Conservation (phyloP, 2,329 filamentous ascomycete species). For the Claviceps fusiformis region DNA sequence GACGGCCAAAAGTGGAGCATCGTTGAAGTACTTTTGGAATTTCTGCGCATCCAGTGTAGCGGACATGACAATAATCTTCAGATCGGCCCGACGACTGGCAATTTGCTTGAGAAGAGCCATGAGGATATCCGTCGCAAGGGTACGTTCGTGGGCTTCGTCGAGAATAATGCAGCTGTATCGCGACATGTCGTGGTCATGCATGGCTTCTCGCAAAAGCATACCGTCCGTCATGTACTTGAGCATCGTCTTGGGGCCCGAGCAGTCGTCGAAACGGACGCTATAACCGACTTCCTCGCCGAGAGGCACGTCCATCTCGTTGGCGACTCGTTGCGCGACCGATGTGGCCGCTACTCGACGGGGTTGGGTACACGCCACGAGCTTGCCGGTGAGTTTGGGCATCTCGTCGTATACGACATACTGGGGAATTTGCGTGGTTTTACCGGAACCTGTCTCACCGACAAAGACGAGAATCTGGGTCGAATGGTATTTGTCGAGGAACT, state of each 20-base stretch:
- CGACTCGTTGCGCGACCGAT: slow-evolving; percentile 96
- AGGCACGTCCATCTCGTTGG: slow-evolving; percentile 87
- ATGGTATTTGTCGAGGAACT: slow-evolving; percentile 90
- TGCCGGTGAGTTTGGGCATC: slow-evolving; percentile 69
- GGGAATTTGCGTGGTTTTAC: slow-evolving; percentile 97
- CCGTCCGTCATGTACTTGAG: slow-evolving; percentile 99
- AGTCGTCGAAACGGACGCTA: slow-evolving; percentile 97
- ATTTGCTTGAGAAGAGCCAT: slow-evolving; percentile 95
- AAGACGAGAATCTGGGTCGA: slow-evolving; percentile 93
- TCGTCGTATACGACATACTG: slow-evolving; percentile 98
- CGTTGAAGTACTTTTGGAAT: slow-evolving; percentile 93
- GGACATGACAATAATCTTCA: slow-evolving; percentile 99
- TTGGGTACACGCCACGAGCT: slow-evolving; percentile 94
- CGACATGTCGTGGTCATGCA: slow-evolving; percentile 84
- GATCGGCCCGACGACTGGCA: slow-evolving; percentile 63
- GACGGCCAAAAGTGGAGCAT: slow-evolving; percentile 84
- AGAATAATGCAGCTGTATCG: slow-evolving; percentile 97
- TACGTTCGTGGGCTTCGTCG: slow-evolving; percentile 96
- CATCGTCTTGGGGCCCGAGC: slow-evolving; percentile 73
- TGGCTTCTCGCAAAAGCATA: slow-evolving; percentile 92
- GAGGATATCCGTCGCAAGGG: slow-evolving; percentile 89
- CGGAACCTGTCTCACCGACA: slow-evolving; percentile 96
- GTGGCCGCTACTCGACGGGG: slow-evolving; percentile 95
- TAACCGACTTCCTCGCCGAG: slow-evolving; percentile 94
- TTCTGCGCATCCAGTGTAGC: slow-evolving; percentile 95